Evolutionary conservation across 768 basidiomycete genomes (phyloP), one percentile per base, ranked within the genome.

Genomic region (Hydnomerulius pinastri): DNA sequence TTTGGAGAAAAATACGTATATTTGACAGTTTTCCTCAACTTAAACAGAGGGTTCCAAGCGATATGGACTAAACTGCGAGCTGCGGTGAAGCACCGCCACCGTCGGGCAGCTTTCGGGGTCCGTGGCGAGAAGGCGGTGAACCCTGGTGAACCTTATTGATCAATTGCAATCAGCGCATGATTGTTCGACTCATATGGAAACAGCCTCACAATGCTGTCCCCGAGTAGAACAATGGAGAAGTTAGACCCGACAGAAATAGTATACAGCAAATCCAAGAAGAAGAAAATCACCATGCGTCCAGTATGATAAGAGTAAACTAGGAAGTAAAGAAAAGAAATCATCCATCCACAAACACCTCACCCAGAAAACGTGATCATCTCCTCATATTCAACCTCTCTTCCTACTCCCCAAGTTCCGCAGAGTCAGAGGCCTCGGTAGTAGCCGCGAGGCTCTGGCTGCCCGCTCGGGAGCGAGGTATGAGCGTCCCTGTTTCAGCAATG

Each of bases 401-500:
- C n/a, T 17, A 17, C 18, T 7, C 33, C 48, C 29, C 39, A 13
- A 11, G 27, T 20, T 20, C 42, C 13, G 21, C 46, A 24, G 57
- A 58, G 50, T 63, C 66, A 39, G 69, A 64, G 38, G 62, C 62
- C 28, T 73, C 68, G 40, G 66, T 61, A 10, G 69, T 68, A 21
- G 67, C 59, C 30, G 65, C 53, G 15, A 76, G 57, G 43, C 70
- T 74, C 56, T 73, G 73, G 55, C 78, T 80, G 20, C 74, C 75
- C 21, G 77, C 73, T 37, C 75, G 74, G 60, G 77, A 78, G 50
- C 81, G 64, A 18, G 76, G 73, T 38, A 77, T 47, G 46, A 90
- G 62, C 43, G 73, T 75, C 12, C 85, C 85, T 35, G 80, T 85
- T 72, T 90, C 87, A 1, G 86, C 87, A 23, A 89, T 75, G 29